phyloP scores from a whole-genome alignment of 345 rosid species.

The Populus simonii region DNA sequence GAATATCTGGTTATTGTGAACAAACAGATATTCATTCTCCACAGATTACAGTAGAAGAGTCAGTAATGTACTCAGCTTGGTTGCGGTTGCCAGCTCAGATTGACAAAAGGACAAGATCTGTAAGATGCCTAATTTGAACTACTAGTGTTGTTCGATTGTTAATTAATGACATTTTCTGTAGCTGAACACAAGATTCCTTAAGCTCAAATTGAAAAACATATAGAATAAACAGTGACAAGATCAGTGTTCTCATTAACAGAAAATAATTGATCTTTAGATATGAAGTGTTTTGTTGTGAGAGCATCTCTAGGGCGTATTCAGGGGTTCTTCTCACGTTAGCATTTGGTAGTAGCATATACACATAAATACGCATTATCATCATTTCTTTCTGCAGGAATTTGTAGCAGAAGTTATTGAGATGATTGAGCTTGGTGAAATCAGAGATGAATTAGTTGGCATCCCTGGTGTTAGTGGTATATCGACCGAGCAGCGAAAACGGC shows the following conservation, averaged over 20 bases:
- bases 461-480: conserved; percentile 49
- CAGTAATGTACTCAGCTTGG: conserved; percentile 41
- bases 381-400: conserved; percentile 32
- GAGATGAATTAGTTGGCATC: conserved; percentile 47
- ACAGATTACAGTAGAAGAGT: conserved; percentile 41
- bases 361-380: neutral
- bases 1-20: conserved; percentile 48
- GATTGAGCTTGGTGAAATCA: conserved; percentile 52
- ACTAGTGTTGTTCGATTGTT: too few relatives aligned
- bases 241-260: too few relatives aligned
- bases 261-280: too few relatives aligned
- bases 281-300: too few relatives aligned
- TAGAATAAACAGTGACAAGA: too few relatives aligned
- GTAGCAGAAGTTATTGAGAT: conserved; percentile 46
- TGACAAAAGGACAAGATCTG: conserved; percentile 30
- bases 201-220: too few relatives aligned
- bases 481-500: conserved; percentile 51
- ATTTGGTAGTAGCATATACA: too few relatives aligned
- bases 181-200: too few relatives aligned
- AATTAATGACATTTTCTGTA: too few relatives aligned
- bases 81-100: conserved; percentile 34
- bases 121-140: conserved; percentile 21
- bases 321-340: too few relatives aligned
- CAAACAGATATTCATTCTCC: conserved; percentile 47
- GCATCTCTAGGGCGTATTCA: too few relatives aligned